Percentiles rank a stretch among this genome's conserved stretches.
phyloP scores from a whole-genome alignment of 1,284 basidiomycete species.

The Thecaphora thlaspeos region DNA sequence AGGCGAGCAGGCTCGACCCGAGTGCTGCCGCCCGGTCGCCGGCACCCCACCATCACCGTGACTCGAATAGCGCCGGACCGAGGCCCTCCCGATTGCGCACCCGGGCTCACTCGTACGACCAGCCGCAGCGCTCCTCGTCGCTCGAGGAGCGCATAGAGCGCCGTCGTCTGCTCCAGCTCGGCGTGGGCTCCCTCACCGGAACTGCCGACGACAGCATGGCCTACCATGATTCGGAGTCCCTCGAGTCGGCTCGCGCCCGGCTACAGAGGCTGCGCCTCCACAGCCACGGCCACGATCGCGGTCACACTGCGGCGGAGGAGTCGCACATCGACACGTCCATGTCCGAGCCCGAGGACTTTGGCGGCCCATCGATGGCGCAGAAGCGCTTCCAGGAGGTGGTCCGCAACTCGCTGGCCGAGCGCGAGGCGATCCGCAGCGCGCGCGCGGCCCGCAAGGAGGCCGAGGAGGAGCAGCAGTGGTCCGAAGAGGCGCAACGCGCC shows the following conservation, averaged over 20 bases:
- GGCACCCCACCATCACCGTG: too few species aligned
- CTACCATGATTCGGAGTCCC: not conserved
- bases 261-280: not conserved
- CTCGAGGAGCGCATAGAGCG: not conserved
- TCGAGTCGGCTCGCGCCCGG: not conserved
- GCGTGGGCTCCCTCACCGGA: not conserved
- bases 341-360: not conserved
- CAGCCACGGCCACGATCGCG: too few species aligned
- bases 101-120: not conserved
- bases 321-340: not conserved
- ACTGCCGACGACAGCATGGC: too few species aligned
- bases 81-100: not conserved
- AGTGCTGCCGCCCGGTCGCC: too few species aligned
- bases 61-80: too few species aligned
- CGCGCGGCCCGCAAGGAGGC: slow-evolving; percentile 5
- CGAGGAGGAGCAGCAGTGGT: slow-evolving; percentile 7
- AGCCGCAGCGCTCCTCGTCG: not conserved
- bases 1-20: too few species aligned
- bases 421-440: slow-evolving; percentile 10
- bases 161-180: not conserved
- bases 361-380: not conserved
- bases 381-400: slow-evolving; percentile 37
- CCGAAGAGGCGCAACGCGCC: slow-evolving; percentile 9
- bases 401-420: slow-evolving; percentile 22
- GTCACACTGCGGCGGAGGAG: not conserved